Evolutionary conservation across 345 rosid genomes (phyloP).

Genomic region (Anacardium occidentale): DNA sequence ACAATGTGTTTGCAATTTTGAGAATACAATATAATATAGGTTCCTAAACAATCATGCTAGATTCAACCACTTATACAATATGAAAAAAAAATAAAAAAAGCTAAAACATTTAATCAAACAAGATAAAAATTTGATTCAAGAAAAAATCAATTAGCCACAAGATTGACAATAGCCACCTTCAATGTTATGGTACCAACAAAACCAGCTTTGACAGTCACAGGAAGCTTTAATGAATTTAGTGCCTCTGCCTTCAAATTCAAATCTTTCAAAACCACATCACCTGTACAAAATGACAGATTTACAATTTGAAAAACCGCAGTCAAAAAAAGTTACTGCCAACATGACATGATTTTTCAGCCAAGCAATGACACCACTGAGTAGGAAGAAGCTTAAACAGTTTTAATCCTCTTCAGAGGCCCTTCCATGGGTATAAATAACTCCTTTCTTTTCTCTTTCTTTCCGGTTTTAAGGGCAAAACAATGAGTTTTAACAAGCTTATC

Average conservation of each 20-base stretch:
- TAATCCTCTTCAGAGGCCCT: constrained; percentile 10
- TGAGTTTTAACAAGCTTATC: background rate
- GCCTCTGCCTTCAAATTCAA: constrained; percentile 94
- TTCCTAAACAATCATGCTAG: background rate
- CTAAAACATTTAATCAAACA: background rate
- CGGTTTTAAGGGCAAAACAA: background rate
- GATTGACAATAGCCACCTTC: constrained; percentile 52
- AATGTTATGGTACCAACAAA: constrained; percentile 89
- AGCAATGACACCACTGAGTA: background rate
- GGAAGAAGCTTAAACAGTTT: background rate
- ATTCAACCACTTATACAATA: background rate
- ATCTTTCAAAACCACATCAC: constrained; percentile 97
- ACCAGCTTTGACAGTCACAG: constrained; percentile 95
- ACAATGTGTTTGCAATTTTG: background rate
- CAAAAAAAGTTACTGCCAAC: constrained; percentile 2
- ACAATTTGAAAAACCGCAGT: constrained; percentile 5
- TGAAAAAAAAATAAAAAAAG: background rate
- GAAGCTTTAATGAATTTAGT: constrained; percentile 84
- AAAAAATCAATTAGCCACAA: constrained; percentile 6
- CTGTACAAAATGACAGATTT: constrained; percentile 36
- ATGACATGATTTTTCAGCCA: constrained; percentile 22
- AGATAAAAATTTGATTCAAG: background rate
- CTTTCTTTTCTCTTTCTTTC: background rate
- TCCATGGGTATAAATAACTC: background rate
- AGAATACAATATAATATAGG: background rate